Conservation (phyloP, 2,329 filamentous ascomycete species). For the Diaporthe citri region DNA sequence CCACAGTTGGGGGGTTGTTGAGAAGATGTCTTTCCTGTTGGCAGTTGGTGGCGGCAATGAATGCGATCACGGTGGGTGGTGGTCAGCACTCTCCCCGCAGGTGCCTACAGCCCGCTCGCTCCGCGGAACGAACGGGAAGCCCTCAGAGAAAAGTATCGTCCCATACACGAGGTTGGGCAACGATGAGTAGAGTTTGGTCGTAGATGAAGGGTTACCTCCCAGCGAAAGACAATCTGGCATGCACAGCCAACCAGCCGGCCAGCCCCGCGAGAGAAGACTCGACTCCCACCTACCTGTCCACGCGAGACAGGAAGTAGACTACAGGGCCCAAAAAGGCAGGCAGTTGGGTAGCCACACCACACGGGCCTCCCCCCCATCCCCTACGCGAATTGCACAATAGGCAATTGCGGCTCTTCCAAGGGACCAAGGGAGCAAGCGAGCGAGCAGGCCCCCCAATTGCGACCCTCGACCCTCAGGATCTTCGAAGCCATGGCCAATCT, state of each 20-base stretch:
- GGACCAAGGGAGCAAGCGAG: neutral
- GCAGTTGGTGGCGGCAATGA: neutral
- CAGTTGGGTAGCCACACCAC: neutral
- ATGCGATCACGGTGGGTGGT: neutral
- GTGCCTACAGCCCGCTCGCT: neutral
- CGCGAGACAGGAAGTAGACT: neutral
- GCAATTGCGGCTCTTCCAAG: constrained; percentile 20
- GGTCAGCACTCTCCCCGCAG: neutral
- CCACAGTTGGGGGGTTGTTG: neutral
- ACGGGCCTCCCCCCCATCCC: neutral
- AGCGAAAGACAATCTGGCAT: neutral
- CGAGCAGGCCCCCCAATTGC: neutral
- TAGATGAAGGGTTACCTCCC: constrained; percentile 9
- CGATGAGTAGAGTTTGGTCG: constrained; percentile 4
- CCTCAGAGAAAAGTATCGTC: constrained; percentile 2
- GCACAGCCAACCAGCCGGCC: neutral
- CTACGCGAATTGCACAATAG: neutral
- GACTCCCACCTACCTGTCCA: neutral
- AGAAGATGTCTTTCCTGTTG: neutral
- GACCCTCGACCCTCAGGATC: constrained; percentile 8
- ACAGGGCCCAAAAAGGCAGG: neutral
- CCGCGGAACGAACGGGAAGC: constrained; percentile 20
- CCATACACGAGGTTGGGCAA: constrained; percentile 2
- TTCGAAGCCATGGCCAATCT: constrained; percentile 22
- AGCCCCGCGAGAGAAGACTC: neutral